Base-by-base conservation (phyloP, 129 eudicot species). In the Chrysanthemum makinoi region DNA sequence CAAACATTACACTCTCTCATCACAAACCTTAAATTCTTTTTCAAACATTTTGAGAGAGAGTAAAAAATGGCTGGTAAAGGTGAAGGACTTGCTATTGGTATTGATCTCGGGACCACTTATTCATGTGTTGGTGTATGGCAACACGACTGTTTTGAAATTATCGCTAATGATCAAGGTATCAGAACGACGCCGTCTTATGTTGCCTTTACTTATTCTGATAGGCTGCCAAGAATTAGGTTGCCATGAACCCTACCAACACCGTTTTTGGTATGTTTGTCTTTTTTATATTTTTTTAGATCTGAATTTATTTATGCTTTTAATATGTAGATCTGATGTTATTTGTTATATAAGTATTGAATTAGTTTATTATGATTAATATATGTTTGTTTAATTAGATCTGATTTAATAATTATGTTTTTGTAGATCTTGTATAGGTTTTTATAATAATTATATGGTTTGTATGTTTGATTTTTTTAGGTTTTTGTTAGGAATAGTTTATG, bases 91-190 rank as follows among this genome's bases (percentile, higher is more conserved):
- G 89, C 89, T 2, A 84, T 84, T 66, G 89, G 89, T 22, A 84
- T 84, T 6, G 89, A 84, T 77, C 79, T 84, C 0, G 88, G 88
- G 3, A 84, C 88, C 4, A 84, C 88, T 0, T 84, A 84, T 57
- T 84, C 88, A 2, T 84, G 88, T 15, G 88, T 84, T 6, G 88
- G 88, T 20, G 88, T 84, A 11, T 84, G 89, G 89, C 89, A 84
- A 66, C 89, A 84, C 60, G 89, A 84, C 33, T 81, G 89, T 65
- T 86, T 84, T 49, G 89, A 84, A 75, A 84, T 84, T 58, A 84
- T 84, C 39, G 89, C 89, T n/a, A 84, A 84, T 63, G 89, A 84
- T 17, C 89, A 84, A 50, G 89, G 89, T 6, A 84, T 81, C 79
- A 55, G 89, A 18, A 84, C 89, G 0, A 84, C 89, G 0, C 89